Evolutionary conservation across 2,329 filamentous ascomycete genomes (phyloP).

Genomic region (Exophiala calicioides): DNA sequence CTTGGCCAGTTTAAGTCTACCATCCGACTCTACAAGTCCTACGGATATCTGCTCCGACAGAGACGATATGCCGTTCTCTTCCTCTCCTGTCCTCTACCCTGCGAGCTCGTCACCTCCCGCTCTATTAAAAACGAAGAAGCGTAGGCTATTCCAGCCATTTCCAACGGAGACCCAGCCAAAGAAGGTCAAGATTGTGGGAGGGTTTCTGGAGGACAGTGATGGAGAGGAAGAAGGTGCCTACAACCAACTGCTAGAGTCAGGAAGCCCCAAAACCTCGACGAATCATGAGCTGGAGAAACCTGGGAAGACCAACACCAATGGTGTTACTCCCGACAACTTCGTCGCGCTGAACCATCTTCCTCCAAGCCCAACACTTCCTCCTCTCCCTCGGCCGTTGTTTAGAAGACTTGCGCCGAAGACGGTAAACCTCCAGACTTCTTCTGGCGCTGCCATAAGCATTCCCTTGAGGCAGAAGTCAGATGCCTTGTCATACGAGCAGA

Average conservation of each 20-base stretch:
- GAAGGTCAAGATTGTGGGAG: conserved; percentile 43
- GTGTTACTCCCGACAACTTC: conserved; percentile 3
- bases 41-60: neutral
- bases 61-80: conserved; percentile 44
- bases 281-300: too few species aligned
- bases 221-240: conserved; percentile 36
- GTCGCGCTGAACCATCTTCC: neutral
- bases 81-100: conserved; percentile 41
- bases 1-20: neutral
- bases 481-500: conserved; percentile 52
- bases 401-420: conserved; percentile 20
- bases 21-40: neutral
- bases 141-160: conserved; percentile 39
- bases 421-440: conserved; percentile 48
- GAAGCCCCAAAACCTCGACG: too few species aligned
- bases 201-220: conserved; percentile 46
- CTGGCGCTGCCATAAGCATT: conserved; percentile 51
- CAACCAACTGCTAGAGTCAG: too few species aligned
- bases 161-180: conserved; percentile 37
- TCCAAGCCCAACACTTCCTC: conserved; percentile 7
- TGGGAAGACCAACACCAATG: neutral
- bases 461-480: conserved; percentile 39
- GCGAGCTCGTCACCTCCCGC: conserved; percentile 39
- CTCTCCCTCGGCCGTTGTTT: conserved; percentile 21
- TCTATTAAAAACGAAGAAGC: conserved; percentile 39